phyloP scores from a whole-genome alignment of 768 basidiomycete genomes.

The Trichaptum fuscoviolaceum region DNA sequence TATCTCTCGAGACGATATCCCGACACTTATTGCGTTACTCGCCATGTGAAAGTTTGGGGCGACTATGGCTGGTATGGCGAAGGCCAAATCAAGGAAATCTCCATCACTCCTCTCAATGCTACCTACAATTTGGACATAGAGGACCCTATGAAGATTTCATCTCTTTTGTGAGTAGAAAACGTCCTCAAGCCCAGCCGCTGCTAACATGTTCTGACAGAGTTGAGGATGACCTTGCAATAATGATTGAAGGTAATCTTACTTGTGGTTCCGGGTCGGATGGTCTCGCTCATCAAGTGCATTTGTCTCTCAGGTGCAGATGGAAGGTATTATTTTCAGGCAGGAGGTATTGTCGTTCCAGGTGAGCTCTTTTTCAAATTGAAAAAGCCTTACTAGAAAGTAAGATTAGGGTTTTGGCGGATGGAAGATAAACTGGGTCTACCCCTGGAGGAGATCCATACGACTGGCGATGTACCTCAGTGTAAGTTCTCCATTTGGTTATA shows the following conservation, averaged over 20 bases:
- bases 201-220: constrained; percentile 3
- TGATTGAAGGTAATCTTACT: constrained; percentile 18
- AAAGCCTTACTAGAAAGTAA: background rate
- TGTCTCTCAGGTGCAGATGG: constrained; percentile 52
- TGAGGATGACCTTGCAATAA: constrained; percentile 26
- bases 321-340: constrained; percentile 69
- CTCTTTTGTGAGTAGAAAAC: constrained; percentile 45
- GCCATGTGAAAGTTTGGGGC: constrained; percentile 21
- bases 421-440: constrained; percentile 70
- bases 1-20: constrained; percentile 64
- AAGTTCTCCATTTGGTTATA: constrained; percentile 20
- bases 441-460: constrained; percentile 65
- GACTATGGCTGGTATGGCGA: constrained; percentile 35
- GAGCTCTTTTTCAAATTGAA: constrained; percentile 15
- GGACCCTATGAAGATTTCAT: constrained; percentile 56
- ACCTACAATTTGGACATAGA: constrained; percentile 49
- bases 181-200: background rate
- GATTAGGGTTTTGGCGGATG: constrained; percentile 68
- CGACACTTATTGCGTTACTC: constrained; percentile 43
- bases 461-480: constrained; percentile 73
- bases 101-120: constrained; percentile 41
- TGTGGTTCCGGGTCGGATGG: background rate
- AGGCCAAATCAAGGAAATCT: constrained; percentile 46
- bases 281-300: background rate
- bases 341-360: constrained; percentile 63